A percentile compares a stretch with the other conserved stretches of the same genome.
These are phyloP conservation scores for Aristolochia californica DNA, from an alignment of 164 flowering plant genomes.

Conservation along the genomic window DNA sequence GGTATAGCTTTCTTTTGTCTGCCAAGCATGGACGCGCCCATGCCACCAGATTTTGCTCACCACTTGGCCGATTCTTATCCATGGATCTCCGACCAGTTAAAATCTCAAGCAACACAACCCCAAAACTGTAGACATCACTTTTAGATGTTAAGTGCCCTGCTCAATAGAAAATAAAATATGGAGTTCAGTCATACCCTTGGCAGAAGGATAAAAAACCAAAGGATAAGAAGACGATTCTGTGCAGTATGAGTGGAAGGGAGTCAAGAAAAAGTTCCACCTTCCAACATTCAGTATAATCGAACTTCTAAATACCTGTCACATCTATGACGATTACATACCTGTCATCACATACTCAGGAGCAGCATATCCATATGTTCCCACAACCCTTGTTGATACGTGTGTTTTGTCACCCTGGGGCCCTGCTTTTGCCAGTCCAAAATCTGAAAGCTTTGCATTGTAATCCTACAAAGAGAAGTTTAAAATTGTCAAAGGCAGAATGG, in stretches of 20 bases:
- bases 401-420: slow-evolving; percentile 95
- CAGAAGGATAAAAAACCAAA: not conserved
- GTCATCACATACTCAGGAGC: slow-evolving; percentile 99
- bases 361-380: slow-evolving; percentile 97
- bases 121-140: slow-evolving; percentile 91
- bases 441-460: slow-evolving; percentile 94
- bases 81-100: slow-evolving; percentile 88
- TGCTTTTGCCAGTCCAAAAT: slow-evolving; percentile 96
- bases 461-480: slow-evolving; percentile 36
- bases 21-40: slow-evolving; percentile 77
- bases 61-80: slow-evolving; percentile 86
- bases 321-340: slow-evolving; percentile 29
- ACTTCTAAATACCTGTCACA: too few species aligned
- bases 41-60: slow-evolving; percentile 79
- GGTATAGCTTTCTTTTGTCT: slow-evolving; percentile 65
- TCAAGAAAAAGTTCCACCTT: not conserved
- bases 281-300: too few species aligned
- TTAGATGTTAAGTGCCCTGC: slow-evolving; percentile 92
- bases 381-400: slow-evolving; percentile 93
- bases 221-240: not conserved
- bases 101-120: slow-evolving; percentile 88
- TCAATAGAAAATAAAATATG: slow-evolving; percentile 2
- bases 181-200: not conserved
- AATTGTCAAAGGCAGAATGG: not conserved
- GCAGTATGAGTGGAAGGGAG: not conserved